Base-by-base conservation (phyloP, 1,284 basidiomycete species). In the Exobasidium cylindrosporum region DNA sequence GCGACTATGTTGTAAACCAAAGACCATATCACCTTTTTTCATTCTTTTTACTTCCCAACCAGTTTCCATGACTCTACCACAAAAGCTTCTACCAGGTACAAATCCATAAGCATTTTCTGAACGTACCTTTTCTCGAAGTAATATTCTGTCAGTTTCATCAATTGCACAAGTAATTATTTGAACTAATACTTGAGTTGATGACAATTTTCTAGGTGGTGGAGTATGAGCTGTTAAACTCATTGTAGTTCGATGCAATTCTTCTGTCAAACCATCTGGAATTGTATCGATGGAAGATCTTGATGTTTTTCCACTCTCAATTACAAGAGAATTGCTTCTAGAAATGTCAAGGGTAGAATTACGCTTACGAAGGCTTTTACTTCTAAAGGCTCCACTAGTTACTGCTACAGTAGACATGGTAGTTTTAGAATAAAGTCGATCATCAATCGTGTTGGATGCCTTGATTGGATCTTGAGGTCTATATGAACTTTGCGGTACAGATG, bases 81-180 rank as follows among this genome's bases (percentile, higher is more conserved):
- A 80, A 60, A 83, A 81, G 54, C 76, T 78, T 11, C 82, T 68
- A 0, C 82, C 82, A 6, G 82, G 82, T 1, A 83, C 76, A 49
- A 78, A 81, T 0, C 80, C 80, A 29, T 72, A 75, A 0, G 79
- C 78, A 24, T 69, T 67, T 44, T 79, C 79, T 1, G 62, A 58
- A 6, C 72, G 67, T 26, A 76, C 74, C 46, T 72, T 67, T 30
- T 82, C 81, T 47, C 72, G 76, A 24, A 79, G 66, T 40, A 79
- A 49, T 50, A 76, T 59, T 47, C 76, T 70, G 68, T 79, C 78
- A 57, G 74, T 69, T 60, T 75, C 74, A 63, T 82, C 81, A 55
- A 82, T 70, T 6, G 78, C 80, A 21, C 79, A 79, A 0, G 81
- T 79, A 40, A 82, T 77, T 14, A 81, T 69, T 62, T 81, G 80